phyloP scores from a whole-genome alignment of 2,329 filamentous ascomycete species.

The Nannizzia gypsea region DNA sequence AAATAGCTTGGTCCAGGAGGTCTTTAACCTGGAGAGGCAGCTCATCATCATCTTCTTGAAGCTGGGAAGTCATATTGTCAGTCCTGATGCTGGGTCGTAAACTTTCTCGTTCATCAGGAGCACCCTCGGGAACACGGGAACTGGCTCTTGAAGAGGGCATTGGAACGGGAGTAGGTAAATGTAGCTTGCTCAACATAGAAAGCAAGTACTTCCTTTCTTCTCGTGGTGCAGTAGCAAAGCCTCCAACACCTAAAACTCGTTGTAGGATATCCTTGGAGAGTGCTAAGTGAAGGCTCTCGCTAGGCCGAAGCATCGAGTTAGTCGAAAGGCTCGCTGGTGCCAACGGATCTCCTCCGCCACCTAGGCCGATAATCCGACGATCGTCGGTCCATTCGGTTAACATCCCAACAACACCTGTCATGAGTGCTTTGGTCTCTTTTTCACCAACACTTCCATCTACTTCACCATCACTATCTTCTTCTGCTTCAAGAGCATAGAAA shows the following conservation, averaged over 20 bases:
- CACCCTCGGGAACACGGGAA: slow-evolving; percentile 38
- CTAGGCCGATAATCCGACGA: slow-evolving; percentile 57
- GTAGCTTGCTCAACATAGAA: slow-evolving; percentile 67
- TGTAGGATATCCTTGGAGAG: slow-evolving; percentile 69
- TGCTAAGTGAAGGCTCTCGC: slow-evolving; percentile 67
- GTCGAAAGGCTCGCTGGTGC: slow-evolving; percentile 47
- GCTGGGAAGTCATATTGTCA: slow-evolving; percentile 28
- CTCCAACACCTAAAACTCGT: slow-evolving; percentile 46
- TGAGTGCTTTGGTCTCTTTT: slow-evolving; percentile 41
- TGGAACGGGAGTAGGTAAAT: slow-evolving; percentile 56
- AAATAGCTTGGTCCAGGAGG: slow-evolving; percentile 46
- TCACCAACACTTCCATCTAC: slow-evolving; percentile 68
- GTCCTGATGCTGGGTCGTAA: slow-evolving; percentile 37
- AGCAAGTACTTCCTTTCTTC: slow-evolving; percentile 79
- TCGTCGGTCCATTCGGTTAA: slow-evolving; percentile 94
- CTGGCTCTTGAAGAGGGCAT: slow-evolving; percentile 46
- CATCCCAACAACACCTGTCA: slow-evolving; percentile 63
- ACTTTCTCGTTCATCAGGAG: slow-evolving; percentile 49
- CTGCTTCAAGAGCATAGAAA: slow-evolving; percentile 59
- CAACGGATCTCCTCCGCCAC: slow-evolving; percentile 36
- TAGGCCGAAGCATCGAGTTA: slow-evolving; percentile 30
- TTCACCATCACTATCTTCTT: slow-evolving; percentile 62
- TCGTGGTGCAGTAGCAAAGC: slow-evolving; percentile 32
- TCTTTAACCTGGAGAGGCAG: slow-evolving; percentile 46
- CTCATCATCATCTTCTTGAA: slow-evolving; percentile 41